Percentiles rank a stretch among this genome's conserved stretches.
Evolutionary conservation across 2,329 filamentous ascomycete species (phyloP).

Genomic region (Alternaria triticina): DNA sequence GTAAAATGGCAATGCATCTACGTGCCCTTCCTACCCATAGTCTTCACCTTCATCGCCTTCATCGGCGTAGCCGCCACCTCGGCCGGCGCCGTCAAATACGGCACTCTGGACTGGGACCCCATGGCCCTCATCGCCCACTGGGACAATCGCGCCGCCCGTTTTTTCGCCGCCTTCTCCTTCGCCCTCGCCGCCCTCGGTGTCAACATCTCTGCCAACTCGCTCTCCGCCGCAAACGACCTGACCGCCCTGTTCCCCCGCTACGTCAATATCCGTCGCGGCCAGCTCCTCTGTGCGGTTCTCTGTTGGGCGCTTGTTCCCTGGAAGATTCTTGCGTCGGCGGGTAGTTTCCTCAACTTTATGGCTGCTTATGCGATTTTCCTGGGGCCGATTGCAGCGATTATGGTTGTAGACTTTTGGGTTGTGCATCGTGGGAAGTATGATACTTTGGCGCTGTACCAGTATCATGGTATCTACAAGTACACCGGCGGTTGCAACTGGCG

Average conservation of each 20-base stretch:
- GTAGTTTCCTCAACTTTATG: slow-evolving; percentile 65
- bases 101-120: slow-evolving; percentile 53
- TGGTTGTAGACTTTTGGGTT: slow-evolving; percentile 67
- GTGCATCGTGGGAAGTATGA: slow-evolving; percentile 59
- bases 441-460: slow-evolving; percentile 60
- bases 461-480: slow-evolving; percentile 60
- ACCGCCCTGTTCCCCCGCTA: slow-evolving; percentile 60
- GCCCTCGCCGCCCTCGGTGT: slow-evolving; percentile 60
- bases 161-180: slow-evolving; percentile 53
- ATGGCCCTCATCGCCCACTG: slow-evolving; percentile 50
- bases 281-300: slow-evolving; percentile 53
- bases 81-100: slow-evolving; percentile 60
- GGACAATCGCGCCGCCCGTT: slow-evolving; percentile 47
- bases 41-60: slow-evolving; percentile 62
- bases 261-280: slow-evolving; percentile 60
- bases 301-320: slow-evolving; percentile 55
- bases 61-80: slow-evolving; percentile 66
- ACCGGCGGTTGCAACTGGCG: slow-evolving; percentile 64
- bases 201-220: slow-evolving; percentile 60
- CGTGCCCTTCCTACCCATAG: slow-evolving; percentile 58
- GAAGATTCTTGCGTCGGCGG: slow-evolving; percentile 54
- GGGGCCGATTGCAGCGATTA: slow-evolving; percentile 67
- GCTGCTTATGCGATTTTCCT: slow-evolving; percentile 70
- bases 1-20: slow-evolving; percentile 60
- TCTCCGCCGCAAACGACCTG: slow-evolving; percentile 62